Conservation (phyloP, 495 filamentous ascomycete genomes). For the Penicillium ucsense region DNA sequence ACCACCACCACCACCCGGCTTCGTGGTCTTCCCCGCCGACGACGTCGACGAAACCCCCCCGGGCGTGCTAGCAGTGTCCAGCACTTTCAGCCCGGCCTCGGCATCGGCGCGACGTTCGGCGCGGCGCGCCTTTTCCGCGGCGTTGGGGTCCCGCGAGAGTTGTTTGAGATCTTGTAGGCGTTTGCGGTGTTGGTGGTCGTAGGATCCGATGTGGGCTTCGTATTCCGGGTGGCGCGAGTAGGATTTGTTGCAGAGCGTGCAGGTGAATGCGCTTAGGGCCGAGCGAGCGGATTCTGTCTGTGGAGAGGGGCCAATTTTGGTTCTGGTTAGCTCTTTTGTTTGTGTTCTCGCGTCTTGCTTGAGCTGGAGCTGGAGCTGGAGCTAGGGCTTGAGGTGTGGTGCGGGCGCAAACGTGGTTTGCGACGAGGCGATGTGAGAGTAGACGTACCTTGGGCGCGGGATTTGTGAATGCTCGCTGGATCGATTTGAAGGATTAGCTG, state of each 20-base stretch:
- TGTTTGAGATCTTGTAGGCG: conserved; percentile 55
- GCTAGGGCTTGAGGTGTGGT: too few relatives aligned
- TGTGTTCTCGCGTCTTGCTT: too few relatives aligned
- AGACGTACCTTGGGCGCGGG: conserved; percentile 38
- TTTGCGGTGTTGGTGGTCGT: conserved; percentile 55
- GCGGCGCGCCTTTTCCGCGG: conserved; percentile 52
- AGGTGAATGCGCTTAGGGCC: conserved; percentile 84
- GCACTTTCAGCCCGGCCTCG: conserved; percentile 34
- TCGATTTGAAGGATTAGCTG: background rate
- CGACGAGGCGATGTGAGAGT: background rate
- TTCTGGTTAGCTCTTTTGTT: background rate
- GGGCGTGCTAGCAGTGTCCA: conserved; percentile 12
- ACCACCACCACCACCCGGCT: conserved; percentile 6
- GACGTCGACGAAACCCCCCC: background rate
- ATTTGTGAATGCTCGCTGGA: conserved; percentile 39
- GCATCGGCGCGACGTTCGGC: conserved; percentile 62
- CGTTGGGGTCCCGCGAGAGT: conserved; percentile 47
- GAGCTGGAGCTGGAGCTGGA: too few relatives aligned
- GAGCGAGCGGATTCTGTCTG: conserved; percentile 80
- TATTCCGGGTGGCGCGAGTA: conserved; percentile 53
- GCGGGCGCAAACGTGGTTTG: background rate
- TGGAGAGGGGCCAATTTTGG: conserved; percentile 1
- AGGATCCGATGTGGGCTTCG: conserved; percentile 51
- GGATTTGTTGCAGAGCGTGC: conserved; percentile 50
- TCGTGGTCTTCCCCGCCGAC: conserved; percentile 5